phyloP scores from a whole-genome alignment of 345 rosid species.

The Eucalyptus caleyi region DNA sequence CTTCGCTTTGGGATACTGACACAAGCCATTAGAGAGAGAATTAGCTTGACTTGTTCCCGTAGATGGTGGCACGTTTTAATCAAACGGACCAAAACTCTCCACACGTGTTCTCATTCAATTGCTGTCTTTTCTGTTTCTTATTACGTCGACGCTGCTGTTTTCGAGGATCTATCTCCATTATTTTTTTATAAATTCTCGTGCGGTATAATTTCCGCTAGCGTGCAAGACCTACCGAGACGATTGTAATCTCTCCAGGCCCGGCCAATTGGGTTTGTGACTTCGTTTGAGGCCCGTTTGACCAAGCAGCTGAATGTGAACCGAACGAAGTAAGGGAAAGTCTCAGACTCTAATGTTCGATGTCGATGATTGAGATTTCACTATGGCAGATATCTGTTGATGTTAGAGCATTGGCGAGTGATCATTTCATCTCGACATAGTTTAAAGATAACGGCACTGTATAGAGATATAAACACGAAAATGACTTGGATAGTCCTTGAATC shows the following conservation, averaged over 20 bases:
- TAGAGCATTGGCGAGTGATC: background rate
- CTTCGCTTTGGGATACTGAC: background rate
- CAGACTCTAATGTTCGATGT: background rate
- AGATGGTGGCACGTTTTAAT: background rate
- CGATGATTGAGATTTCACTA: background rate
- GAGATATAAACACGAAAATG: background rate
- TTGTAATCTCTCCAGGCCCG: background rate
- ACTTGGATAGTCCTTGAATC: too few relatives aligned
- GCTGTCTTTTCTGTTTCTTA: background rate
- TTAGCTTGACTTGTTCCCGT: background rate
- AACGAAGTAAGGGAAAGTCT: background rate
- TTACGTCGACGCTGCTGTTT: background rate
- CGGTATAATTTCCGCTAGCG: background rate
- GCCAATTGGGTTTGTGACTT: background rate
- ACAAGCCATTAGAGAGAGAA: background rate
- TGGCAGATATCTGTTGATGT: background rate
- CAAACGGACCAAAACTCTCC: background rate
- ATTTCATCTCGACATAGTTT: background rate
- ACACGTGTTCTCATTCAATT: background rate
- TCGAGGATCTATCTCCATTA: background rate
- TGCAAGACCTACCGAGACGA: background rate
- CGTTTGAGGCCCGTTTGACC: background rate
- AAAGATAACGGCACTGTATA: accelerated
- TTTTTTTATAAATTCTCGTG: background rate
- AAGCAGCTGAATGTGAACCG: background rate